These are phyloP conservation scores for Lippia alba DNA, from an alignment of 305 asterid genomes.

Conservation along the genomic window DNA sequence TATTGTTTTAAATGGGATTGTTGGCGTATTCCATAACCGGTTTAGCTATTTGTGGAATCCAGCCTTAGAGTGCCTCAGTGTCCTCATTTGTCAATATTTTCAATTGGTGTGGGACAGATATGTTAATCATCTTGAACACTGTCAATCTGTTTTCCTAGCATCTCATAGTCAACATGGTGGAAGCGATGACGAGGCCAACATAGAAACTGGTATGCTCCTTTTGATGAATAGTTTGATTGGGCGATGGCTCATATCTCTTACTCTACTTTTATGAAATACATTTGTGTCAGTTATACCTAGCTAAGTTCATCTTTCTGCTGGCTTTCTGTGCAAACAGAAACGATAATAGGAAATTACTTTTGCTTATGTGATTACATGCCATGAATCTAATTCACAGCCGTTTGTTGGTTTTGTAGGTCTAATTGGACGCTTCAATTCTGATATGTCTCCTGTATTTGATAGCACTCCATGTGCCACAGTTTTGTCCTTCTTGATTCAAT, in stretches of 20 bases:
- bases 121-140: slow-evolving; percentile 62
- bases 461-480: slow-evolving; percentile 58
- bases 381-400: slow-evolving; percentile 23
- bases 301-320: slow-evolving; percentile 10
- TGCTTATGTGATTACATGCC: slow-evolving; percentile 28
- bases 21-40: slow-evolving; percentile 85
- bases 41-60: slow-evolving; percentile 76
- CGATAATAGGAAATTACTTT: neutral
- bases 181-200: slow-evolving; percentile 38
- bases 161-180: slow-evolving; percentile 48
- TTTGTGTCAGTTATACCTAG: slow-evolving; percentile 26
- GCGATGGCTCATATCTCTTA: neutral
- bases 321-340: slow-evolving; percentile 9
- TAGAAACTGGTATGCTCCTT: slow-evolving; percentile 56
- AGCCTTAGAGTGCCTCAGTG: slow-evolving; percentile 76
- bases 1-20: slow-evolving; percentile 64
- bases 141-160: slow-evolving; percentile 59
- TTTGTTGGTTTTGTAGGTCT: slow-evolving; percentile 63
- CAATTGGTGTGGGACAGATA: slow-evolving; percentile 70
- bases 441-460: slow-evolving; percentile 51
- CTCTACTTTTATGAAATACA: slow-evolving; percentile 13
- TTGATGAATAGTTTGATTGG: slow-evolving; percentile 16
- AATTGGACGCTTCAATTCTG: slow-evolving; percentile 62
- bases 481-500: slow-evolving; percentile 70
- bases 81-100: slow-evolving; percentile 60